Evolutionary conservation across 2,329 filamentous ascomycete genomes (phyloP).

Genomic region (Fusarium sp.): DNA sequence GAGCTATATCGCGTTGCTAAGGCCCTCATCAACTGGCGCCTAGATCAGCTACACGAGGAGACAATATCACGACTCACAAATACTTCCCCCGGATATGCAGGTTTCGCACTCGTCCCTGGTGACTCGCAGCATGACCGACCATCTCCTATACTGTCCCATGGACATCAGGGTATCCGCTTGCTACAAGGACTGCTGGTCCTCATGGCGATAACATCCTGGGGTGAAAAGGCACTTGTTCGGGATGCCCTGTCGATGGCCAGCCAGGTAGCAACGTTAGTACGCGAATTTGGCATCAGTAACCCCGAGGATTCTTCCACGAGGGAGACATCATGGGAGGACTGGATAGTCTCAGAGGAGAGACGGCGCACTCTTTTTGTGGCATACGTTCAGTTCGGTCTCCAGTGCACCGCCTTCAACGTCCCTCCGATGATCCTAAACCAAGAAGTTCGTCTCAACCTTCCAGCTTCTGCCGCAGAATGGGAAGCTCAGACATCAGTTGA

Average conservation of each 20-base stretch:
- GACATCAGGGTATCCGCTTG: not conserved
- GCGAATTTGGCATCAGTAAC: constrained; percentile 7
- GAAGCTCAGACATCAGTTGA: constrained; percentile 1
- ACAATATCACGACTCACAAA: constrained; percentile 2
- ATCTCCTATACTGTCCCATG: not conserved
- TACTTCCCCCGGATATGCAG: constrained; percentile 1
- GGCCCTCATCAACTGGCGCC: constrained; percentile 7
- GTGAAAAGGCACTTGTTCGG: not conserved
- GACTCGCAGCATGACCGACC: not conserved
- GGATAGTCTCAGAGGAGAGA: not conserved
- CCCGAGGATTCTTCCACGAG: not conserved
- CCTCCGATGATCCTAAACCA: constrained; percentile 14
- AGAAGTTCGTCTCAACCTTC: constrained; percentile 5
- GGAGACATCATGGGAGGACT: constrained; percentile 3
- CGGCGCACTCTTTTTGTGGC: constrained; percentile 5
- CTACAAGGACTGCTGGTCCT: constrained; percentile 6
- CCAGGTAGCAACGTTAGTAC: constrained; percentile 3
- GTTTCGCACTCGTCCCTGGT: not conserved
- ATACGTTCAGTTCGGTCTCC: constrained; percentile 4
- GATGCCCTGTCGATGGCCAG: constrained; percentile 13
- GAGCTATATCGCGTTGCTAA: constrained; percentile 7
- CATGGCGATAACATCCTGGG: constrained; percentile 16
- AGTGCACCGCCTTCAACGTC: constrained; percentile 10
- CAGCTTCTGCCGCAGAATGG: constrained; percentile 6
- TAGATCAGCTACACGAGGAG: constrained; percentile 7